Evolutionary conservation across 2,329 filamentous ascomycete species (phyloP).

Genomic region (Penicillium sp.): DNA sequence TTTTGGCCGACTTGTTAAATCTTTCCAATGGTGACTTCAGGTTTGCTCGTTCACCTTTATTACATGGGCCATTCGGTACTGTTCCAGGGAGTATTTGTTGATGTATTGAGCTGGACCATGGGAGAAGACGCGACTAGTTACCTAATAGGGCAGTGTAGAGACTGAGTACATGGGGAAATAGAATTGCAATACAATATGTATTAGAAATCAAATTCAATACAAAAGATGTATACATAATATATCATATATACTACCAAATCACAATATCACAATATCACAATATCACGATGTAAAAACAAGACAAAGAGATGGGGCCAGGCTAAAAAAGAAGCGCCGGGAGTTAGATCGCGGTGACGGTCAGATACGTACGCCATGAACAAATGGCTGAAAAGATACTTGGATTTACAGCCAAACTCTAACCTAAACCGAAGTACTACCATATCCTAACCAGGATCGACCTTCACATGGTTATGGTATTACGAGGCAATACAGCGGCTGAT

Average conservation of each 20-base stretch:
- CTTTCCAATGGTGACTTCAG: conserved; percentile 19
- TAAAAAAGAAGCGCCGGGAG: conserved; percentile 29
- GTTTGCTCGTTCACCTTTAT: conserved; percentile 13
- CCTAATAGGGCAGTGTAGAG: not conserved
- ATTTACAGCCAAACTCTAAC: not conserved
- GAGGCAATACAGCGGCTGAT: conserved; percentile 22
- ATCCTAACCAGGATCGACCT: conserved; percentile 14
- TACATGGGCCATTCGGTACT: not conserved
- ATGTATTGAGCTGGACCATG: conserved; percentile 13
- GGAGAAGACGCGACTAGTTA: not conserved
- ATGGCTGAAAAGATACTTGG: conserved; percentile 10
- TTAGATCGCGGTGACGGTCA: conserved; percentile 20
- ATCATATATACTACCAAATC: not conserved
- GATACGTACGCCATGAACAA: conserved; percentile 7
- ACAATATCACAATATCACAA: not conserved
- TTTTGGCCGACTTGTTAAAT: conserved; percentile 16
- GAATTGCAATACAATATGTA: not conserved
- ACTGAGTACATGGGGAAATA: not conserved
- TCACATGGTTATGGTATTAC: conserved; percentile 13
- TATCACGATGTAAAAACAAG: not conserved
- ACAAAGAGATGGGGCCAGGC: conserved; percentile 19
- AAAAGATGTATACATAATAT: not conserved
- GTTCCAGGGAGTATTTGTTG: conserved; percentile 2
- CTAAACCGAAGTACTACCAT: not conserved
- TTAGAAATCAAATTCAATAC: not conserved